Base-by-base conservation (phyloP, 805 yeast species). In the Yamadazyma olivae region DNA sequence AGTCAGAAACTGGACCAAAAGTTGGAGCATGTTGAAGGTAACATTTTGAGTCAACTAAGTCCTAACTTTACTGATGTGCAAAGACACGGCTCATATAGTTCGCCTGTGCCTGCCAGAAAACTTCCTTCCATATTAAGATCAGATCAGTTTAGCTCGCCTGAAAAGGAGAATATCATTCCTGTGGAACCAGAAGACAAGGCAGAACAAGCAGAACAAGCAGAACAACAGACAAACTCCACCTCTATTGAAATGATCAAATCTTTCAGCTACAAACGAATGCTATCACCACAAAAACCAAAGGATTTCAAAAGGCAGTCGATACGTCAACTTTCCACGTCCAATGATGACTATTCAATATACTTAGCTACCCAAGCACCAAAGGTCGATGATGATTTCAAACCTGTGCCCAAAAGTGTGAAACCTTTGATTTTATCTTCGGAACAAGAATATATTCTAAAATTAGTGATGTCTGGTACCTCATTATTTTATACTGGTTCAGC, bases 401-500 rank as follows among this genome's bases (percentile, higher is more conserved):
- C 41, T 9, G 27, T 33, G 16, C 29, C 36, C 4, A 64, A 64
- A 34, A 43, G 32, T n/a, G 70, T 65, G 8, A 57, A 51, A 34
- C 67, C 72, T 2, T 54, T 67, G 9, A 39, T 61, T 8, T 49
- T 68, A 13, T 63, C 72, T 1, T 36, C 69, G 16, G 93, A 85
- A 51, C 95, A 85, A 51, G 71, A 74, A 38, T 61, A 71, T 33
- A 78, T 93, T 16, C 69, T 86, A 8, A 74, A 78, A 7, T 59
- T 85, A 36, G 95, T 82, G 0, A 59, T 75, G 29, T 53, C 66
- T 16, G 89, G 95, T 0, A 62, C 67, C 13, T 86, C 82, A 40
- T 61, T 93, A 3, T 93, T 93, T 54, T 93, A 86, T 56, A 93
- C 99, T 0, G 99, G 99, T 33, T 88, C 97, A 22, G 99, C 99